These are phyloP conservation scores for Tuber borchii DNA, from an alignment of 495 filamentous ascomycete genomes.

Conservation along the genomic window DNA sequence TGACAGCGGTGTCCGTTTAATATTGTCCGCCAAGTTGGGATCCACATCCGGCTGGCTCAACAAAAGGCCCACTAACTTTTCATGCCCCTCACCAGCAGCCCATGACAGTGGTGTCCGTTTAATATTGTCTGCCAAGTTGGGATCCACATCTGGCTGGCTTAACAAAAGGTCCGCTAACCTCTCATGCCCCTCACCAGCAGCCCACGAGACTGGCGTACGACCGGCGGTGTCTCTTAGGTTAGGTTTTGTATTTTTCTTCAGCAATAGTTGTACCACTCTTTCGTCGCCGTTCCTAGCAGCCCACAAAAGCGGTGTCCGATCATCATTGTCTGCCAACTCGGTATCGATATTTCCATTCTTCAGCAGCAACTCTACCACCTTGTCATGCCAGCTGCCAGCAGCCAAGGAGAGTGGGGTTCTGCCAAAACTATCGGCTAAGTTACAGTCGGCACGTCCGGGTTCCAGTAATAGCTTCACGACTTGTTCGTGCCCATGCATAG, in stretches of 20 bases:
- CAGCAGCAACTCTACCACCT: no score
- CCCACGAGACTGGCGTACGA: constrained; percentile 35
- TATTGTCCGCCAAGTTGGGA: constrained; percentile 23
- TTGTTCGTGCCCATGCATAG: constrained; percentile 8
- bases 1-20: constrained; percentile 1
- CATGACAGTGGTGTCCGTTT: constrained; percentile 33
- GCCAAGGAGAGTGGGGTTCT: constrained; percentile 42
- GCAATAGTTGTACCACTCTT: no score
- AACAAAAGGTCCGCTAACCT: constrained; percentile 37
- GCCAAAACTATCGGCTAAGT: not conserved
- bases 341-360: no score
- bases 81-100: no score
- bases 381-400: constrained; percentile 28
- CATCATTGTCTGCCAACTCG: no score
- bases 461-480: constrained; percentile 23
- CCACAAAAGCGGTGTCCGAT: no score
- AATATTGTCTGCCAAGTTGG: constrained; percentile 25
- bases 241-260: not conserved
- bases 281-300: no score
- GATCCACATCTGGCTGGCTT: constrained; percentile 6
- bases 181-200: not conserved
- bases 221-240: constrained; percentile 21
- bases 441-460: constrained; percentile 3
- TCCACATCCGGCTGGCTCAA: constrained; percentile 14
- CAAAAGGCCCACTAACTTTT: constrained; percentile 37